Evolutionary conservation across 2,329 filamentous ascomycete genomes (phyloP), one percentile per base, ranked within the genome.

Genomic region (Claviceps africana): DNA sequence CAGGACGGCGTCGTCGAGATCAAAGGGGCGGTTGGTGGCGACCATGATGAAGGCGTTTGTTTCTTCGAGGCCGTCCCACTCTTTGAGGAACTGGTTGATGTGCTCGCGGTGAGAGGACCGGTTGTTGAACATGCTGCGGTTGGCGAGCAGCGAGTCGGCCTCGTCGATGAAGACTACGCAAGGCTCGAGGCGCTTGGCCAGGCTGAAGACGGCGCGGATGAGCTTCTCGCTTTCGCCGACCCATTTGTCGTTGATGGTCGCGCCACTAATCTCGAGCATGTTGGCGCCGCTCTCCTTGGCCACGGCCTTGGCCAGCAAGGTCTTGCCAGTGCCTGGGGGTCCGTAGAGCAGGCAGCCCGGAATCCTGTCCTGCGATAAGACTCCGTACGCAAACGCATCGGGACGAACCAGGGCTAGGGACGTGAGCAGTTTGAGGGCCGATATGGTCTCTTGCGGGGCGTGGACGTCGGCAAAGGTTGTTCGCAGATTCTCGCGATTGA

Each of bases 131-230:
- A 79, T 78, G 56, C 81, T 77, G 51, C 93, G 81, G 17, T 86
- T 83, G 28, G 87, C 87, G 52, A 98, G 85, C 47, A 98, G 83
- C 8, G 91, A 86, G 65, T 98, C 93, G 22, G 90, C 93, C 69
- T 98, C 93, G 62, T 98, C 93, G 56, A 98, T 88, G 70, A 98
- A 97, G 49, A 98, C 87, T 17, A 98, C 84, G 62, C 90, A 90
- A 0, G 93, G 93, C 1, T 86, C 85, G 8, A 96, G 78, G 67
- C 95, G 95, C 69, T 88, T 88, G 4, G 93, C 93, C 0, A 97
- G 75, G 0, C 82, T 85, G 69, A 98, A 98, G 42, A 97, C 83
- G 0, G 91, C 91, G 50, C 85, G 84, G 51, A 97, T 86, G 63
- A 95, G 95, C 75, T 97, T 97, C 71, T 98, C 93, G 54, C 87